These are phyloP conservation scores for Saturnispora hagleri DNA, from an alignment of 805 yeast genomes.

Conservation along the genomic window DNA sequence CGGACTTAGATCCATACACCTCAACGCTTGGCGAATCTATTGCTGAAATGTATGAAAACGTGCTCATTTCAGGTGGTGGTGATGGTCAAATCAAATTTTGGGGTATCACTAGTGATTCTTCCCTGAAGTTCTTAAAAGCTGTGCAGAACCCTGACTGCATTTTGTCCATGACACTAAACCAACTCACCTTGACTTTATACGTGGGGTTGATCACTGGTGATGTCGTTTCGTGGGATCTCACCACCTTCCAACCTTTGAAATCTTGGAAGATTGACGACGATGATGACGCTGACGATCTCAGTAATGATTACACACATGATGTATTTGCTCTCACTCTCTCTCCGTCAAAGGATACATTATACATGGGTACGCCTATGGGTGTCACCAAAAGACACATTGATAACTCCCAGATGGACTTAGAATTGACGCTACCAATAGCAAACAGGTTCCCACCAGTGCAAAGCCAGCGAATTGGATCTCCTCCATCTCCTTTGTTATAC, in stretches of 20 bases:
- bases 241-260: slow-evolving; percentile 60
- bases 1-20: slow-evolving; percentile 15
- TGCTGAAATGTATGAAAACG: slow-evolving; percentile 26
- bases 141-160: slow-evolving; percentile 63
- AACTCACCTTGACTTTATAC: slow-evolving; percentile 60
- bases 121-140: slow-evolving; percentile 24
- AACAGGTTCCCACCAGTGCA: not conserved
- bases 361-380: slow-evolving; percentile 44
- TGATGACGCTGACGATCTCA: slow-evolving; percentile 25
- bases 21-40: slow-evolving; percentile 19
- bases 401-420: not conserved
- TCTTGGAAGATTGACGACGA: slow-evolving; percentile 34
- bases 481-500: not conserved
- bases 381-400: slow-evolving; percentile 12
- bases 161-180: slow-evolving; percentile 46
- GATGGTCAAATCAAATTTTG: slow-evolving; percentile 84
- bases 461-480: not conserved
- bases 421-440: not conserved
- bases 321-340: slow-evolving; percentile 52
- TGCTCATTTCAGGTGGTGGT: slow-evolving; percentile 71
- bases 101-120: slow-evolving; percentile 33
- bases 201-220: slow-evolving; percentile 73
- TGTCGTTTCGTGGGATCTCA: slow-evolving; percentile 79
- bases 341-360: slow-evolving; percentile 32
- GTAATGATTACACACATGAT: slow-evolving; percentile 24